Evolutionary conservation across 352 stramenopile genomes (phyloP), one percentile per base, ranked within the genome.

Genomic region (Pythium rhizo-oryzae): DNA sequence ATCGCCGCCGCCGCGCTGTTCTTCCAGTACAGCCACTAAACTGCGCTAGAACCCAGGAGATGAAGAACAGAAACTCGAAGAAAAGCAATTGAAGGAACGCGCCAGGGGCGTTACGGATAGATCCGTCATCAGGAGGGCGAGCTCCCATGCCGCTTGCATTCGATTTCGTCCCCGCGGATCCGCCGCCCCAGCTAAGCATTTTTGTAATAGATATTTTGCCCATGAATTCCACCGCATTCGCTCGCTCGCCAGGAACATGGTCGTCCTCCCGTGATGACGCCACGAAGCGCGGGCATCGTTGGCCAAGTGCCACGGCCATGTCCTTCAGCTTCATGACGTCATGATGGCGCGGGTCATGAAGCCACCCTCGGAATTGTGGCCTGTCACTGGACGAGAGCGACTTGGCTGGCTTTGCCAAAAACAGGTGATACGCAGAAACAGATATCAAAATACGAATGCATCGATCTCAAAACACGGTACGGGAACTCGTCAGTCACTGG

Each of bases 1-100:
- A 77, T 89, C 41, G 85, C 78, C 15, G 69, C 75, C 16, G 63
- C 82, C 19, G 85, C 78, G 65, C 72, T 91, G 35, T 93, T 90
- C 75, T 72, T 90, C 44, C 80, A 90, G 67, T 90, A 83, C 72
- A 51, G 47, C 59, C 30, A 69, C 11, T 73, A 73, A 55, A 19
- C 44, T 7, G 28, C 28, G 28, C 6, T 33, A 33, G 28, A 19
- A 52, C 13, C n/a, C 7, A 53, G 44, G 57, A n/a, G 21, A 28
- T 15, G 16, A 64, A 21, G 44, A 30, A 59, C 8, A 49, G n/a
- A 47, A 30, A 47, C 13, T 47, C 9, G 37, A 56, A 8, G 24
- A 23, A 23, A n/a, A 56, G 50, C 46, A 30, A 53, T 33, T 28
- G 46, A 33, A 33, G 28, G 28, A 33, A n/a, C n/a, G n/a, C n/a